A percentile compares a stretch with the other conserved stretches of the same genome.
phyloP scores from a whole-genome alignment of 441 rosid species.

The Biscutella auriculata region DNA sequence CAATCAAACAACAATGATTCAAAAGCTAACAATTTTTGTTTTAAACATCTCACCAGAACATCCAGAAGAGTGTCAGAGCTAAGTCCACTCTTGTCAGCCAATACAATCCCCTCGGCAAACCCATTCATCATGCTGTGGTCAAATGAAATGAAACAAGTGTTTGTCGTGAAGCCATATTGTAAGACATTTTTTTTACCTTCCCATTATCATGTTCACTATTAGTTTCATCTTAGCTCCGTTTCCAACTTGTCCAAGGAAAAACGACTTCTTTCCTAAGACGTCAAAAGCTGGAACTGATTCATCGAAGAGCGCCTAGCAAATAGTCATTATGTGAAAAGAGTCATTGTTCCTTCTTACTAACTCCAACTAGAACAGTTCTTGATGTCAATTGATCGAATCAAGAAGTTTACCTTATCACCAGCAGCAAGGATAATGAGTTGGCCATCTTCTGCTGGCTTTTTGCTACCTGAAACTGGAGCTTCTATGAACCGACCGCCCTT shows the following conservation, averaged over 20 bases:
- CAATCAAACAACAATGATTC: not conserved
- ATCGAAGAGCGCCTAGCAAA: conserved; percentile 59
- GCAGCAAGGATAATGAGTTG: conserved; percentile 88
- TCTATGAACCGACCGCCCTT: conserved; percentile 79
- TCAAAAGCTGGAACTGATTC: conserved; percentile 67
- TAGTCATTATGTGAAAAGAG: too few relatives aligned
- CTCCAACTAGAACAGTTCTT: not conserved
- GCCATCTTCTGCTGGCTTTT: conserved; percentile 95
- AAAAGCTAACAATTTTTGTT: not conserved
- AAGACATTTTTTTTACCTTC: conserved; percentile 40
- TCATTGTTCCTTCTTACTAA: too few relatives aligned
- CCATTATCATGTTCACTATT: conserved; percentile 93
- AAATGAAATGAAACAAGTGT: not conserved
- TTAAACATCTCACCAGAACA: conserved; percentile 46
- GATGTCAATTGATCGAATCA: not conserved
- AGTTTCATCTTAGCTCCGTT: conserved; percentile 95
- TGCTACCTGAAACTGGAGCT: conserved; percentile 95
- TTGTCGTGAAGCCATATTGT: not conserved
- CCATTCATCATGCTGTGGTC: conserved; percentile 76
- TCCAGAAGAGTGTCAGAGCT: conserved; percentile 58
- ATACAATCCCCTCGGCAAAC: conserved; percentile 78
- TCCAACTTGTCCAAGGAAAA: conserved; percentile 76
- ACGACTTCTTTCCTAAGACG: conserved; percentile 75
- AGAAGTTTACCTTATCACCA: conserved; percentile 66
- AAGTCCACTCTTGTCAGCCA: conserved; percentile 73